Conservation (phyloP, 331 rosid species). For the Malus hybrid region DNA sequence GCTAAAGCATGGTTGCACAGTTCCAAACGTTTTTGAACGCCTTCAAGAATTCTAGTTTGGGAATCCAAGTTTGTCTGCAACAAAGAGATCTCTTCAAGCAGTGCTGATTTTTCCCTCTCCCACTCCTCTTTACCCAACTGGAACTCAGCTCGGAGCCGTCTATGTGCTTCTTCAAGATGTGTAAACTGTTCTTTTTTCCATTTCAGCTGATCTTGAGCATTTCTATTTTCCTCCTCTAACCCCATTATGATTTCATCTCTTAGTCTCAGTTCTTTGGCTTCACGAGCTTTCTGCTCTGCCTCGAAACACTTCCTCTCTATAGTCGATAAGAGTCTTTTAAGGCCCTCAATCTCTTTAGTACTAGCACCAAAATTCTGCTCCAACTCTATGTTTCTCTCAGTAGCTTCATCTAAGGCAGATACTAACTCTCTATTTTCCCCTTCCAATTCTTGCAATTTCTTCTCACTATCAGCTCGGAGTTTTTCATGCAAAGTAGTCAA, state of each 20-base stretch:
- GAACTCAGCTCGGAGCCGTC: slow-evolving; percentile 39
- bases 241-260: slow-evolving; percentile 40
- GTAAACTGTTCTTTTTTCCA: slow-evolving; percentile 68
- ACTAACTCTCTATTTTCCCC: slow-evolving; percentile 37
- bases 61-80: slow-evolving; percentile 55
- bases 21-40: slow-evolving; percentile 49
- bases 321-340: slow-evolving; percentile 26
- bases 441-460: slow-evolving; percentile 37
- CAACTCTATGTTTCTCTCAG: slow-evolving; percentile 26
- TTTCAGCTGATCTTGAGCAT: slow-evolving; percentile 46
- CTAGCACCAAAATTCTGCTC: slow-evolving; percentile 36
- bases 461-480: slow-evolving; percentile 25
- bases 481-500: slow-evolving; percentile 38
- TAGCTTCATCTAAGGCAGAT: slow-evolving; percentile 39
- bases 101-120: slow-evolving; percentile 39
- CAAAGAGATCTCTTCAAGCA: slow-evolving; percentile 36
- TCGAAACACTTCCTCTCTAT: slow-evolving; percentile 37
- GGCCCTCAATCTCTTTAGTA: slow-evolving; percentile 35
- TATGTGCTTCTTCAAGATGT: slow-evolving; percentile 66
- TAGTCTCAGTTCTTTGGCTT: slow-evolving; percentile 19
- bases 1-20: slow-evolving; percentile 67
- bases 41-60: slow-evolving; percentile 46
- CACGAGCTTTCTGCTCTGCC: slow-evolving; percentile 34
- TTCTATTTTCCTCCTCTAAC: slow-evolving; percentile 48
- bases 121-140: slow-evolving; percentile 39